Base-by-base conservation (phyloP, 768 basidiomycete species). In the Boletus sp. region DNA sequence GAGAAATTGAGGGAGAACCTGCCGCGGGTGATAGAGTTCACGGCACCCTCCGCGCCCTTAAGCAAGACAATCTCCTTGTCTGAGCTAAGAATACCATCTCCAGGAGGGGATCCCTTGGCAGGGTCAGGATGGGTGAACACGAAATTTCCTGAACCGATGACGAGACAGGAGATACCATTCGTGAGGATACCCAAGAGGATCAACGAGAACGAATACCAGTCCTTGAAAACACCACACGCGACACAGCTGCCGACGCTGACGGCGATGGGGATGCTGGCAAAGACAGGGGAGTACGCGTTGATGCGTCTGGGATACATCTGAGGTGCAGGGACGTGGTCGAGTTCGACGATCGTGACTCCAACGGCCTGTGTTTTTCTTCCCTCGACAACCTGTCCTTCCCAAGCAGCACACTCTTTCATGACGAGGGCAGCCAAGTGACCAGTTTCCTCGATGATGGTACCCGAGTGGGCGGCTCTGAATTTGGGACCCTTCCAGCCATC, bases 131-230 rank as follows among this genome's bases (percentile, higher is more conserved):
- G 72, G 4, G 18, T 50, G 58, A 73, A 70, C 1, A 54, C 30
- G 48, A 75, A 61, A 6, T 57, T 55, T 32, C 72, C 73, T 4
- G 70, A 73, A 18, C 74, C 73, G 18, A 74, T 70, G n/a, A 69
- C 63, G 20, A 67, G 56, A 39, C 71, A 74, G 41, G 73, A 60
- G 17, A 73, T 50, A 7, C 74, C 73, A 24, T 58, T 71, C 18
- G 68, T 55, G 42, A 75, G 0, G 36, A 70, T 68, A 4, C 74
- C 74, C 40, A 74, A 55, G 12, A 76, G 62, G 54, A 75, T 75
- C 68, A 73, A 53, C 11, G 68, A 52, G 50, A 73, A 76, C 28
- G 60, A 62, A 42, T 57, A 72, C 74, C 74, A 76, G 32, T 75
- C 75, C 1, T 41, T 7, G 18, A 67, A 68, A 24, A 72, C 37